These are phyloP conservation scores for Cystobasidium slooffiae DNA, from an alignment of 1,284 basidiomycete species.

Conservation along the genomic window DNA sequence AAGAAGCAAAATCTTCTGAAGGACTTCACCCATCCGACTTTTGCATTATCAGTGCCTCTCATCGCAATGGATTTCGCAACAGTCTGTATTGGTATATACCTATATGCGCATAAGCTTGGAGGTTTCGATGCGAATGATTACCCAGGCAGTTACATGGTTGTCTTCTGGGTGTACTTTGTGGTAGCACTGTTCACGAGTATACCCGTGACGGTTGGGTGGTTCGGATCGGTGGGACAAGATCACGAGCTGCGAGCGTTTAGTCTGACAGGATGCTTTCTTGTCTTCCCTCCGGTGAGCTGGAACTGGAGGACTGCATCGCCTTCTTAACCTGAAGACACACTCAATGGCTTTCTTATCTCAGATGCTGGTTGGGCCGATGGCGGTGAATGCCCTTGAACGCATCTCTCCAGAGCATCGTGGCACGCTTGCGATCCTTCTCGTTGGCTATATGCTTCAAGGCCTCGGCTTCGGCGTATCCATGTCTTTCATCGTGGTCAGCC, in stretches of 20 bases:
- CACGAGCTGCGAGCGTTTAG: constrained; percentile 6
- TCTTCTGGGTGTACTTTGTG: constrained; percentile 18
- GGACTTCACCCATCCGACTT: background rate
- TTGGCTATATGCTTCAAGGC: constrained; percentile 25
- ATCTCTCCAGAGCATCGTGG: background rate
- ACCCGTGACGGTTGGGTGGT: background rate
- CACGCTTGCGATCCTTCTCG: constrained; percentile 8
- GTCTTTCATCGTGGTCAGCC: constrained; percentile 14
- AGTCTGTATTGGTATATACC: constrained; percentile 4
- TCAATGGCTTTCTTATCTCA: background rate
- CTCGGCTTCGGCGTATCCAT: constrained; percentile 10
- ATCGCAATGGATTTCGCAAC: constrained; percentile 19
- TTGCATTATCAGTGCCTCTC: background rate
- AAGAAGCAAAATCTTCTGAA: background rate
- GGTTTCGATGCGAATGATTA: constrained; percentile 1
- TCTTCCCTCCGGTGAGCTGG: constrained; percentile 15
- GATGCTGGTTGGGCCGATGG: constrained; percentile 25
- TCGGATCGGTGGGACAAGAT: constrained; percentile 4
- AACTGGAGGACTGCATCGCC: too few species aligned
- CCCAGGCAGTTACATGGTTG: background rate
- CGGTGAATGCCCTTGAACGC: background rate
- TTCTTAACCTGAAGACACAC: too few species aligned
- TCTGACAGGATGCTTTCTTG: constrained; percentile 25
- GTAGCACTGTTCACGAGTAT: background rate
- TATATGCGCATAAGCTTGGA: constrained; percentile 9